Evolutionary conservation across 257 asterid species (phyloP).

Genomic region (Solanum ahanhuiri): DNA sequence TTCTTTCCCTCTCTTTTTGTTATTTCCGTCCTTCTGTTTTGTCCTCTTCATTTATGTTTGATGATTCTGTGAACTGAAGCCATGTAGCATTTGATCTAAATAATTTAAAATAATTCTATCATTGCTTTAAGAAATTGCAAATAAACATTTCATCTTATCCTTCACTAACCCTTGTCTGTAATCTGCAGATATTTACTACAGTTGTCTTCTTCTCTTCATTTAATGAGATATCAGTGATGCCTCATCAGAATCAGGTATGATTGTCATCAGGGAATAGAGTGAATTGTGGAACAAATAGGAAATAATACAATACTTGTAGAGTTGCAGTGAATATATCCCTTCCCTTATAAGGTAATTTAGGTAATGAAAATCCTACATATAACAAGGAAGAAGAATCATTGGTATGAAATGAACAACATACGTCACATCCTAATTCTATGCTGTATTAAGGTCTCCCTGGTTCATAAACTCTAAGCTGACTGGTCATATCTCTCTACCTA

Average conservation of each 20-base stretch:
- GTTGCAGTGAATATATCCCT: background rate
- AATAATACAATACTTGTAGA: background rate
- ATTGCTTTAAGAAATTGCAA: background rate
- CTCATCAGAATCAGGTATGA: background rate
- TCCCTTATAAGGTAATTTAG: background rate
- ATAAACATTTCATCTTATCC: background rate
- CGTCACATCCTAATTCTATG: background rate
- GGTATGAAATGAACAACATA: background rate
- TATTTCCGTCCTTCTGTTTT: background rate
- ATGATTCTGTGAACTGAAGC: background rate
- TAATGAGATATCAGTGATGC: background rate
- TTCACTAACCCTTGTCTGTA: background rate
- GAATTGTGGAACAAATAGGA: background rate
- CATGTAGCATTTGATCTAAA: background rate
- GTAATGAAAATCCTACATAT: background rate
- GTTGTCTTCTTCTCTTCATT: background rate
- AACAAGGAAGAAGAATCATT: background rate
- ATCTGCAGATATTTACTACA: background rate
- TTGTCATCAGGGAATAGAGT: background rate
- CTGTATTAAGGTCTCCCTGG: background rate
- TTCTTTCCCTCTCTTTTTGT: background rate
- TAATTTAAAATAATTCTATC: background rate
- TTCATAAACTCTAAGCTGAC: background rate
- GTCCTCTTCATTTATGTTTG: background rate
- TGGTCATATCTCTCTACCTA: background rate